Evolutionary conservation across 148 eudicot genomes (phyloP).

Genomic region (Vaccinium macrocarpon): DNA sequence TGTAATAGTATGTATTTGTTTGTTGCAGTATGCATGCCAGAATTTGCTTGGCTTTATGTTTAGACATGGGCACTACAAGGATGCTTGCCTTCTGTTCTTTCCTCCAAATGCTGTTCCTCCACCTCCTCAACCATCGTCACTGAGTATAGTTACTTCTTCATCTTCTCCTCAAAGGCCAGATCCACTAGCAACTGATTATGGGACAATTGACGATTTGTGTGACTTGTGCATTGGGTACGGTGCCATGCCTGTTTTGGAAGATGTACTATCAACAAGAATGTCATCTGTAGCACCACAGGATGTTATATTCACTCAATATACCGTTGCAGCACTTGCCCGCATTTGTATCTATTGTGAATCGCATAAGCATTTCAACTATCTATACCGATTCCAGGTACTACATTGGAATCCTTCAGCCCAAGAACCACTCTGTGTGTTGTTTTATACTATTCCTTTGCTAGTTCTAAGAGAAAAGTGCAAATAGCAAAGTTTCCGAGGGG

Average conservation of each 20-base stretch:
- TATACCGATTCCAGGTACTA: slow-evolving; percentile 84
- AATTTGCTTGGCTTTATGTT: slow-evolving; percentile 88
- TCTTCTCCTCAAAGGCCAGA: slow-evolving; percentile 90
- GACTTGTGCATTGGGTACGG: slow-evolving; percentile 82
- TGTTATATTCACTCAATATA: slow-evolving; percentile 53
- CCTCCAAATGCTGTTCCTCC: slow-evolving; percentile 72
- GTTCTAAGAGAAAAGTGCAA: too few relatives aligned
- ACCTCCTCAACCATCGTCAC: slow-evolving; percentile 71
- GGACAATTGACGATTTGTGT: slow-evolving; percentile 81
- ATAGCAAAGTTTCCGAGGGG: neutral
- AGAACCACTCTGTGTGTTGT: neutral
- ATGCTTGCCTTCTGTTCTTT: slow-evolving; percentile 83
- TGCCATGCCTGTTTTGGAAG: slow-evolving; percentile 82
- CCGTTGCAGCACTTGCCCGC: slow-evolving; percentile 70
- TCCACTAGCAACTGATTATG: slow-evolving; percentile 81
- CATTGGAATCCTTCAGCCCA: neutral
- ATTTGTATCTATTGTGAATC: slow-evolving; percentile 84
- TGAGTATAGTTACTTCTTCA: slow-evolving; percentile 59
- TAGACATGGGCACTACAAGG: slow-evolving; percentile 84
- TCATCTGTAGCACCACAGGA: slow-evolving; percentile 42
- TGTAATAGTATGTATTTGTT: slow-evolving; percentile 10
- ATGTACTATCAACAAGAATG: slow-evolving; percentile 69
- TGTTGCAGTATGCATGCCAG: slow-evolving; percentile 83
- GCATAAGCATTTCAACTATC: slow-evolving; percentile 86
- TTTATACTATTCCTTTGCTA: too few relatives aligned